Evolutionary conservation across 495 filamentous ascomycete genomes (phyloP), one percentile per base, ranked within the genome.

Genomic region (Xylaria nigripes): DNA sequence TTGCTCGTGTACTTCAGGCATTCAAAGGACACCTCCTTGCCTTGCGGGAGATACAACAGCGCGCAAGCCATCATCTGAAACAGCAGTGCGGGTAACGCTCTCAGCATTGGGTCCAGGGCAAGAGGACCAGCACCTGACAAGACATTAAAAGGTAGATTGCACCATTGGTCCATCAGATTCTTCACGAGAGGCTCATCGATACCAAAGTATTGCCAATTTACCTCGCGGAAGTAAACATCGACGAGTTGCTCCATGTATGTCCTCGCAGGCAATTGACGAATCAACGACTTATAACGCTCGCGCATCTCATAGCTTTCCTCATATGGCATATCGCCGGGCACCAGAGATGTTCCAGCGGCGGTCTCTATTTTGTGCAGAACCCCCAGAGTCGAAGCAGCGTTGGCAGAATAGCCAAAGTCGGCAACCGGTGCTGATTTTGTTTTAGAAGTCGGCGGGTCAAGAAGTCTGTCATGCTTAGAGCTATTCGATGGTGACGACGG

Each of bases 141-240:
- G n/a, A 71, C 53, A 21, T 62, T 68, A 54, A 76, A 76, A 7
- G 77, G 72, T 15, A 76, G 59, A 18, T 53, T 67, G 34, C 76
- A 65, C 81, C 81, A 85, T 29, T 73, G 62, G 8, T 68, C 64
- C 38, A 84, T 67, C 23, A 78, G 71, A 1, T 62, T 60, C 34
- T 70, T 62, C 50, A 82, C 81, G 1, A 76, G 59, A 18, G 69
- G 68, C 46, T 76, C 72, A 51, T 85, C 81, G 10, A 84, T 62
- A 29, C 72, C 67, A 38, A 69, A 76, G 52, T 85, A 84, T 48
- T 79, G 74, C 74, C 79, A 81, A 62, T 84, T 83, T 54, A 83
- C 75, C 16, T 77, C 73, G 5, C 57, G 53, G 55, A 85, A 82
- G 65, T 76, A 85, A 3, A 78, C 66, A 4, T 71, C 70, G 4